A percentile compares a stretch with the other conserved stretches of the same genome.
These are phyloP conservation scores for Alternaria triticina DNA, from an alignment of 2,329 filamentous ascomycete genomes.

Conservation along the genomic window DNA sequence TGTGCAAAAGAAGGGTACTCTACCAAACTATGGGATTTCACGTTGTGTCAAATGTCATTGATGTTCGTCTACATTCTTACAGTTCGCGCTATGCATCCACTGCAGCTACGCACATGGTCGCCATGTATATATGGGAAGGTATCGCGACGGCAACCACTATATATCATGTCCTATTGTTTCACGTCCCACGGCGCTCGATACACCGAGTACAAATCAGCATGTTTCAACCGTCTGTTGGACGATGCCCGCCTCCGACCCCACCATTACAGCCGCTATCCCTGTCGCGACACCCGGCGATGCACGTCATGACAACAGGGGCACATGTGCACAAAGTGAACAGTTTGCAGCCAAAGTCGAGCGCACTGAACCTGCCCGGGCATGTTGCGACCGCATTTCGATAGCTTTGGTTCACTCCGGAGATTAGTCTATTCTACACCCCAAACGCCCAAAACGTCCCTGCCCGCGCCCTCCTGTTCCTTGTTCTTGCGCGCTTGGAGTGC, in stretches of 20 bases:
- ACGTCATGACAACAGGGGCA: slow-evolving; percentile 2
- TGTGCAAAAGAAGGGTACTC: background rate
- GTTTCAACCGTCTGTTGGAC: slow-evolving; percentile 10
- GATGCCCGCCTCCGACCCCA: background rate
- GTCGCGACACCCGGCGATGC: background rate
- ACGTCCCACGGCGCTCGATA: background rate
- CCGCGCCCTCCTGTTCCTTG: slow-evolving; percentile 39
- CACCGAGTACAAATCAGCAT: background rate
- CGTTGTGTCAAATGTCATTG: slow-evolving; percentile 5
- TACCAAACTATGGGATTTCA: background rate
- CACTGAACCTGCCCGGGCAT: background rate
- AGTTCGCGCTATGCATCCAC: background rate
- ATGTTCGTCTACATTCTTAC: background rate
- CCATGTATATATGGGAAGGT: background rate
- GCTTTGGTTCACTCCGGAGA: background rate
- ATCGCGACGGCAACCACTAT: background rate
- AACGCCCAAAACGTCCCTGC: slow-evolving; percentile 51
- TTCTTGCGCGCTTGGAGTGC: slow-evolving; percentile 47
- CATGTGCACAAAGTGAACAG: background rate
- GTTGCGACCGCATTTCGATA: background rate
- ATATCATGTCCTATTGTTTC: slow-evolving; percentile 1
- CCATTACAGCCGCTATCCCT: background rate
- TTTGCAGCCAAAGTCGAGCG: background rate
- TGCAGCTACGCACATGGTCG: background rate
- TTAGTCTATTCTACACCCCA: slow-evolving; percentile 49